A percentile compares a stretch with the other conserved stretches of the same genome.
phyloP scores from a whole-genome alignment of 305 asterid genomes.

The Fraxinus sp. region DNA sequence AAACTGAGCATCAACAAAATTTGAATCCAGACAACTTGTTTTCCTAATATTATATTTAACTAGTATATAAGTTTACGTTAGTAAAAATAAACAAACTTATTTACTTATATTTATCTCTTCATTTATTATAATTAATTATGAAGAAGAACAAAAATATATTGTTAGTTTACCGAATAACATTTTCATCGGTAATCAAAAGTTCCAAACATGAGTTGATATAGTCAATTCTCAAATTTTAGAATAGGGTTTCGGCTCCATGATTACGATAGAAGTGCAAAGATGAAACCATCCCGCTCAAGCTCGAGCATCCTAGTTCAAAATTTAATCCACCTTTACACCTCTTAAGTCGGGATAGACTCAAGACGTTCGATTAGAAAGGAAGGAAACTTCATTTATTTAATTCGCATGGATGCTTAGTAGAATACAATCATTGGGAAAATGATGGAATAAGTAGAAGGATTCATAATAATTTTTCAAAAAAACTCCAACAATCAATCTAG shows the following conservation, averaged over 20 bases:
- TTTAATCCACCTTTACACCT: neutral
- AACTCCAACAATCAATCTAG: neutral
- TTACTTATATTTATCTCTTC: neutral
- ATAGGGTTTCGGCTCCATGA: neutral
- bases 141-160: neutral
- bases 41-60: neutral
- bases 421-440: neutral
- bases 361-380: neutral
- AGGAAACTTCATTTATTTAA: neutral
- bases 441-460: neutral
- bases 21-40: no score
- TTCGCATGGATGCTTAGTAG: neutral
- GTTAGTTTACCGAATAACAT: neutral
- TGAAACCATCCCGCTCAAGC: neutral
- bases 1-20: no score
- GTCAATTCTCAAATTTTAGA: neutral
- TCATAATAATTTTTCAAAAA: neutral
- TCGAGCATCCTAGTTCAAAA: neutral
- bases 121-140: neutral
- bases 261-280: neutral
- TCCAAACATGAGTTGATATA: neutral
- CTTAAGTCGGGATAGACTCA: neutral
- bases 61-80: neutral
- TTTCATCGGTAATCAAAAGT: neutral
- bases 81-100: no score